Conservation (phyloP, 257 asterid genomes). For the Solanum virginianum region DNA sequence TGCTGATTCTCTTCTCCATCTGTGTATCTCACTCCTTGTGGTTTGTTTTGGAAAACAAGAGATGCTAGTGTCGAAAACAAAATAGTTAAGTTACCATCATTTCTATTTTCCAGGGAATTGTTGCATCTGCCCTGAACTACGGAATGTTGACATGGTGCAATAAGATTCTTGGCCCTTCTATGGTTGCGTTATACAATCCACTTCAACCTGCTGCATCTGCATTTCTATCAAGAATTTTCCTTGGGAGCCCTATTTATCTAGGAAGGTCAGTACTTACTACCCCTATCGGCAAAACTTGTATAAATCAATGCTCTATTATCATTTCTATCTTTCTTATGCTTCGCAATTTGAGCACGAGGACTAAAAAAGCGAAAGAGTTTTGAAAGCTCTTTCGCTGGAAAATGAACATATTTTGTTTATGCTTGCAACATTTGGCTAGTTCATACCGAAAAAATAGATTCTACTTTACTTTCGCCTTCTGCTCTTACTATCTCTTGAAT, state of each 20-base stretch:
- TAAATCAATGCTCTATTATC: neutral
- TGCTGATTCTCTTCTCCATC: neutral
- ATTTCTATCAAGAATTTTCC: conserved; percentile 70
- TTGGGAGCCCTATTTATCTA: conserved; percentile 85
- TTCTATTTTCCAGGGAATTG: conserved; percentile 43
- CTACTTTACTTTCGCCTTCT: neutral
- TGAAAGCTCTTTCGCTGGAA: neutral
- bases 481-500: neutral
- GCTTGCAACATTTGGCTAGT: neutral
- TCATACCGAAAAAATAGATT: neutral
- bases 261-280: conserved; percentile 50
- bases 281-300: neutral
- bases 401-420: neutral
- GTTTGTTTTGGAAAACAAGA: neutral
- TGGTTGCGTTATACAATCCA: conserved; percentile 87
- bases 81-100: neutral
- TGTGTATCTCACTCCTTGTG: neutral
- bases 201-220: conserved; percentile 94
- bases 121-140: conserved; percentile 85
- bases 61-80: neutral
- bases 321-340: neutral
- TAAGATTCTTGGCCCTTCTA: conserved; percentile 79
- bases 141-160: conserved; percentile 87
- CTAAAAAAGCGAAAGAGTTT: neutral
- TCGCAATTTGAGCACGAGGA: neutral